These are phyloP conservation scores for Coelastrella sp. DNA, from an alignment of 139 green algal species.

Conservation along the genomic window DNA sequence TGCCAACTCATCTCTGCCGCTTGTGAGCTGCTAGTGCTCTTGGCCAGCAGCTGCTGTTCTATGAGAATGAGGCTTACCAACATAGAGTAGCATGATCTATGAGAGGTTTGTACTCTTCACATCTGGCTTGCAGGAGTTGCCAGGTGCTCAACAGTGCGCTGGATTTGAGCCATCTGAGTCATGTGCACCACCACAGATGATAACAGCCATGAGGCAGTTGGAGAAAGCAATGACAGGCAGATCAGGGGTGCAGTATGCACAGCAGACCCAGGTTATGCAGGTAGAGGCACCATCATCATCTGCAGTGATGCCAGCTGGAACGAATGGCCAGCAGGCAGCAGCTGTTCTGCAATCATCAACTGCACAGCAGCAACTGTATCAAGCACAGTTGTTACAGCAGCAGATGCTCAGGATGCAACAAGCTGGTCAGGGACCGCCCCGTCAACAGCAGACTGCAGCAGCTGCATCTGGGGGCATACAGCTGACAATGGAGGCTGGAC, in stretches of 20 bases:
- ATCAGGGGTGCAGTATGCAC: background rate
- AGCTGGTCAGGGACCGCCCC: background rate
- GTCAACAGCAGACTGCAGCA: background rate
- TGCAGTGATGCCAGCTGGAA: background rate
- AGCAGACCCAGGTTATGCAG: background rate
- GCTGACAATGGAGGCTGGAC: background rate
- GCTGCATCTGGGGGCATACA: too few relatives aligned
- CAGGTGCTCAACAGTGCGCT: constrained; percentile 4
- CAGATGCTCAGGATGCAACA: background rate
- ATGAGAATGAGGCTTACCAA: background rate
- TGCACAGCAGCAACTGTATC: background rate
- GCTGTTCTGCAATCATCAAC: background rate
- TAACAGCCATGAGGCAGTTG: constrained; percentile 9
- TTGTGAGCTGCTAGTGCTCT: too few relatives aligned
- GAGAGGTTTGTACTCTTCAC: too few relatives aligned
- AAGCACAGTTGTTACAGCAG: background rate
- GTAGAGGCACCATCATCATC: background rate
- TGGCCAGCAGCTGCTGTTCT: background rate
- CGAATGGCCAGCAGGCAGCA: background rate
- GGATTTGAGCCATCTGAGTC: background rate
- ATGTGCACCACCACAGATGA: constrained; percentile 9
- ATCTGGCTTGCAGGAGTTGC: constrained; percentile 22
- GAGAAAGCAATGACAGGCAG: constrained; percentile 3
- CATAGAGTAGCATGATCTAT: too few relatives aligned
- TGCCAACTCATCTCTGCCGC: too few relatives aligned